Evolutionary conservation across 2,329 filamentous ascomycete species (phyloP).

Genomic region (Pyricularia grisea): DNA sequence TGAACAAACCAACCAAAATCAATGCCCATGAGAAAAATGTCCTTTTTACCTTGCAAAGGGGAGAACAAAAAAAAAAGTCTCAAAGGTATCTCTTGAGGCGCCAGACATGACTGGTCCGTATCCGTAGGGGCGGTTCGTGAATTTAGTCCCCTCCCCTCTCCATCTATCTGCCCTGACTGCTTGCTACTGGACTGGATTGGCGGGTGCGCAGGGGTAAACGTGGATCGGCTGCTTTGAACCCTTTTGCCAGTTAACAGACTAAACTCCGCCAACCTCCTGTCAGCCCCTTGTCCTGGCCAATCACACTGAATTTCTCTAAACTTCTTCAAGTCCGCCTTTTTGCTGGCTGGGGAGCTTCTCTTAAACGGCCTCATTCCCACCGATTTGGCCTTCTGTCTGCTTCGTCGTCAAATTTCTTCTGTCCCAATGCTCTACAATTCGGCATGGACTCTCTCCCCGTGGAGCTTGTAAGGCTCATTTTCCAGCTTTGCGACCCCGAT

Average conservation of each 20-base stretch:
- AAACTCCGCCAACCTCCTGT: background rate
- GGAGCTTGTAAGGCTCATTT: constrained; percentile 28
- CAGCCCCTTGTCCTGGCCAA: constrained; percentile 4
- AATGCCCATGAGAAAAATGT: background rate
- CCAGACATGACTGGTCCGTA: background rate
- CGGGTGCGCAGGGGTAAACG: background rate
- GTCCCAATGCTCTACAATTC: constrained; percentile 8
- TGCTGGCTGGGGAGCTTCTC: background rate
- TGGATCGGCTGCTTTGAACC: background rate
- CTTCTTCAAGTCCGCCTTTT: constrained; percentile 7
- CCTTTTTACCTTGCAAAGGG: constrained; percentile 3
- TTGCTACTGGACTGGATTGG: background rate
- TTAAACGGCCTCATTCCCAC: constrained; percentile 6
- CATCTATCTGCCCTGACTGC: background rate
- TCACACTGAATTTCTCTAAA: background rate
- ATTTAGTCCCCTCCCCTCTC: background rate
- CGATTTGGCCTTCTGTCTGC: constrained; percentile 6
- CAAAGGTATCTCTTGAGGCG: background rate
- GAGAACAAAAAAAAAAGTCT: background rate
- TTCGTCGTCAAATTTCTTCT: background rate
- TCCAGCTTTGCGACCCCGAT: constrained; percentile 26
- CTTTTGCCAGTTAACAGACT: background rate
- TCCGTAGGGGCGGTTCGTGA: background rate
- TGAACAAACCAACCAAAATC: background rate
- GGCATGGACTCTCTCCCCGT: constrained; percentile 18